A percentile compares a stretch with the other conserved stretches of the same genome.
phyloP scores from a whole-genome alignment of 768 basidiomycete species.

The Suillus brevipes region DNA sequence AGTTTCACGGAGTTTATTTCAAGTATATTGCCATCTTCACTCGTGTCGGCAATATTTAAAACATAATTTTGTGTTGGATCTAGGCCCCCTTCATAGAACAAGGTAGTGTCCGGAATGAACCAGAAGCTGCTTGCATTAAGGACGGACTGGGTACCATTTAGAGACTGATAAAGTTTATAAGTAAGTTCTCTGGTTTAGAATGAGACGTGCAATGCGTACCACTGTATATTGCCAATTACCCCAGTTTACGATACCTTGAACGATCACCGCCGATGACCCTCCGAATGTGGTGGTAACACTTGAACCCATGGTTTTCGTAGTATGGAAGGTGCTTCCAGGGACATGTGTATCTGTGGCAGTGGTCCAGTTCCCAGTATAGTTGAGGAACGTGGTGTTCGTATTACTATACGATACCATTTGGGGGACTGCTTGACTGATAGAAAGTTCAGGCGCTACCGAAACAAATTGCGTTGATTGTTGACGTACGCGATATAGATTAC shows the following conservation, averaged over 20 bases:
- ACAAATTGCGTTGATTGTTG: background rate
- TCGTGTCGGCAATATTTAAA: conserved; percentile 14
- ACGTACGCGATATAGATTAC: conserved; percentile 6
- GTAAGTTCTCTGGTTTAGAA: background rate
- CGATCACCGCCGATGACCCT: conserved; percentile 12
- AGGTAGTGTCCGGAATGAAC: conserved; percentile 21
- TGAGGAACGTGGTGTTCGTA: conserved; percentile 16
- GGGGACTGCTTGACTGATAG: conserved; percentile 5
- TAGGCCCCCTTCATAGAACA: conserved; percentile 15
- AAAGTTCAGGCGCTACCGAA: background rate
- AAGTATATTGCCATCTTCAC: conserved; percentile 7
- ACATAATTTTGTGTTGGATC: conserved; percentile 11
- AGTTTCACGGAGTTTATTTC: conserved; percentile 18
- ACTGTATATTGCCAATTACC: conserved; percentile 27
- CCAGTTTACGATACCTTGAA: conserved; percentile 21
- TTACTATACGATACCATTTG: conserved; percentile 7
- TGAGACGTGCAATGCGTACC: conserved; percentile 13
- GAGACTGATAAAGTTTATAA: background rate
- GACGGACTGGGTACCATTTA: conserved; percentile 8
- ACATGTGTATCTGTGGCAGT: conserved; percentile 9
- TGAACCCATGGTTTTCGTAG: conserved; percentile 6
- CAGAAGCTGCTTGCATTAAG: conserved; percentile 23
- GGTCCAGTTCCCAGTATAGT: conserved; percentile 17
- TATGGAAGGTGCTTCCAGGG: conserved; percentile 8
- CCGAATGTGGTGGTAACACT: conserved; percentile 10